A percentile compares a stretch with the other conserved stretches of the same genome.
phyloP scores from a whole-genome alignment of 305 asterid genomes.

The Solanum hybrid region DNA sequence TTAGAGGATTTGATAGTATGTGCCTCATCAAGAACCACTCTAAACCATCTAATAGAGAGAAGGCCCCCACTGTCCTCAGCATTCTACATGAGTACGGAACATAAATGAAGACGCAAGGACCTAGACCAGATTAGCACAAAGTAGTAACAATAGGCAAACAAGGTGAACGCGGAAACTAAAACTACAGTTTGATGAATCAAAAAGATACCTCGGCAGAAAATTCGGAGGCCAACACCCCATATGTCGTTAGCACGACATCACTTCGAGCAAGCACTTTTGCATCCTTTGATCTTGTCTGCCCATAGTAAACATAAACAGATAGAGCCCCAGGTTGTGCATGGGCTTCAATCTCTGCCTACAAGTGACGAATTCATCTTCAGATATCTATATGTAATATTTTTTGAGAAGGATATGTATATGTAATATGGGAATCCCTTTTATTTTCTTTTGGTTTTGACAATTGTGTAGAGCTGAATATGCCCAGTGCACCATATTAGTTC shows the following conservation, averaged over 20 bases:
- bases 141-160: not conserved
- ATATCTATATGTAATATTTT: conserved; percentile 1
- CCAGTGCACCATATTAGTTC: conserved; percentile 3
- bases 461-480: conserved; percentile 6
- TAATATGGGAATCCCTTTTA: conserved; percentile 5
- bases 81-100: conserved; percentile 33
- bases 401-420: not conserved
- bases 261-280: conserved; percentile 62
- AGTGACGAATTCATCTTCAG: conserved; percentile 17
- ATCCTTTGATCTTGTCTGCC: conserved; percentile 86
- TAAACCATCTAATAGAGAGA: conserved; percentile 77
- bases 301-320: conserved; percentile 84
- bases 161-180: not conserved
- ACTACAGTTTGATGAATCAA: not conserved
- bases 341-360: conserved; percentile 85
- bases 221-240: conserved; percentile 92
- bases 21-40: conserved; percentile 96
- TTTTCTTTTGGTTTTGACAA: conserved; percentile 1
- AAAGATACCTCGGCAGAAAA: conserved; percentile 65
- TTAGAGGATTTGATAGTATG: conserved; percentile 94
- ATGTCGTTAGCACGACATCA: conserved; percentile 85
- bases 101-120: not conserved
- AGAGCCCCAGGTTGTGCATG: conserved; percentile 73
- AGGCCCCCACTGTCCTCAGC: conserved; percentile 70
- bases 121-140: not conserved